Evolutionary conservation across 192 early-diverging fungal species (phyloP).

Genomic region (Coemansia nantahalensis): DNA sequence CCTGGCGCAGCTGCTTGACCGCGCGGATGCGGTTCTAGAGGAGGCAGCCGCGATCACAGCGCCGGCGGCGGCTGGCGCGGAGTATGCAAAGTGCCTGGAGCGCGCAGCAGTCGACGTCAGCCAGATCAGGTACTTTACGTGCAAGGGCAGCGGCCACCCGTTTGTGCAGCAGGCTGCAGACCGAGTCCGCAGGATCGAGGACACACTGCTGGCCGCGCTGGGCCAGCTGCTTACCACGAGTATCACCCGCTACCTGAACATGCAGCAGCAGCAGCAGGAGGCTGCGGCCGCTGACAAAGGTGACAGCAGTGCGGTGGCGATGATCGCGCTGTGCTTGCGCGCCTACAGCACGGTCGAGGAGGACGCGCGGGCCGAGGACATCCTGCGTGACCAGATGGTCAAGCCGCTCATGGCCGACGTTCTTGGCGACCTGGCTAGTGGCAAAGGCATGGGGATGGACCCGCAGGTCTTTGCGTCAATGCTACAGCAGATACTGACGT

Average conservation of each 20-base stretch:
- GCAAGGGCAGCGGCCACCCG: constrained; percentile 18
- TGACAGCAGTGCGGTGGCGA: background rate
- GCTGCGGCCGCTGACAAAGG: background rate
- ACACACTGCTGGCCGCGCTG: constrained; percentile 17
- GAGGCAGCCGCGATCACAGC: constrained; percentile 6
- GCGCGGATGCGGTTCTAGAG: constrained; percentile 14
- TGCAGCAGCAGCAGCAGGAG: background rate
- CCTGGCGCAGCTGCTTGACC: constrained; percentile 27
- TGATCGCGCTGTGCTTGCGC: constrained; percentile 28
- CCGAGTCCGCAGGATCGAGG: constrained; percentile 11
- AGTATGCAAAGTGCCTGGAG: constrained; percentile 38
- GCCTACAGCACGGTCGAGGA: constrained; percentile 32
- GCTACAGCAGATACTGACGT: constrained; percentile 12
- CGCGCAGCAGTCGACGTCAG: constrained; percentile 31
- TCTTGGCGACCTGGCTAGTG: constrained; percentile 5
- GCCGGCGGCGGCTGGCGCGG: constrained; percentile 1
- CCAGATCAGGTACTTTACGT: constrained; percentile 35
- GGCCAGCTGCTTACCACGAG: constrained; percentile 6
- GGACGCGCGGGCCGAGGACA: constrained; percentile 13
- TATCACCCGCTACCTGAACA: background rate
- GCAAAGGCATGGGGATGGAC: constrained; percentile 43
- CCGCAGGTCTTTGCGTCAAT: constrained; percentile 15
- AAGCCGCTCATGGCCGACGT: constrained; percentile 7
- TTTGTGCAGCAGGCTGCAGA: constrained; percentile 20
- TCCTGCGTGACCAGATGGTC: constrained; percentile 25